Evolutionary conservation across 768 basidiomycete species (phyloP).

Genomic region (Leccinum barrowsii): DNA sequence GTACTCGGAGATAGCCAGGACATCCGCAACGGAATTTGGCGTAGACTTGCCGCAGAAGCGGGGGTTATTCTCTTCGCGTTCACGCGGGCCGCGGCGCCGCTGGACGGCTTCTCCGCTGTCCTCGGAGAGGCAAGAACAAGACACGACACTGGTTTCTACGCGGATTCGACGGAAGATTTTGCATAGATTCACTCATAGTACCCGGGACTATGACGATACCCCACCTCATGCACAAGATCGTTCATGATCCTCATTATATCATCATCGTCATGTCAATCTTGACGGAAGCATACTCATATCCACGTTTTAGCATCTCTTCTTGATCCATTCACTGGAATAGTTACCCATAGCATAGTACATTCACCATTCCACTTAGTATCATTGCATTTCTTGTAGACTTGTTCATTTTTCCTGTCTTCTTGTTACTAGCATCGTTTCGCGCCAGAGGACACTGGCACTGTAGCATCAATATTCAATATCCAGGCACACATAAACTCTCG

Average conservation of each 20-base stretch:
- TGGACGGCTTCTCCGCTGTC: constrained; percentile 16
- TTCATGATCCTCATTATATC: constrained; percentile 9
- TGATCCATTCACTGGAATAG: constrained; percentile 7
- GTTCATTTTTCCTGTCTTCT: constrained; percentile 2
- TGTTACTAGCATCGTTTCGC: too few relatives aligned
- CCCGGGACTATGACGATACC: constrained; percentile 11
- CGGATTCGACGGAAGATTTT: constrained; percentile 35
- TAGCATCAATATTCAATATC: neutral
- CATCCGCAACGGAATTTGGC: constrained; percentile 25
- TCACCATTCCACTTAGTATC: constrained; percentile 2
- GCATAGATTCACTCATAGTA: constrained; percentile 29
- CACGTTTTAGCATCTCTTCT: neutral
- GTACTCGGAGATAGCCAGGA: constrained; percentile 12
- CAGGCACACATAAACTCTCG: constrained; percentile 6
- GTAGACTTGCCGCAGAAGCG: constrained; percentile 13
- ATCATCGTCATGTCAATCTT: neutral
- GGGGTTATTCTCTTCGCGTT: constrained; percentile 7
- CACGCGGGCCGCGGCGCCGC: constrained; percentile 21
- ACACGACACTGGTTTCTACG: constrained; percentile 12
- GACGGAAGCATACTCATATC: constrained; percentile 19
- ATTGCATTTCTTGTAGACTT: constrained; percentile 13
- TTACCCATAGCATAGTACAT: constrained; percentile 6
- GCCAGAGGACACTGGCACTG: too few relatives aligned
- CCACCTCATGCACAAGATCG: constrained; percentile 3
- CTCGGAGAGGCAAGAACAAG: constrained; percentile 15